Base-by-base conservation (phyloP, 106 monocot species). In the Agapanthus africanus region DNA sequence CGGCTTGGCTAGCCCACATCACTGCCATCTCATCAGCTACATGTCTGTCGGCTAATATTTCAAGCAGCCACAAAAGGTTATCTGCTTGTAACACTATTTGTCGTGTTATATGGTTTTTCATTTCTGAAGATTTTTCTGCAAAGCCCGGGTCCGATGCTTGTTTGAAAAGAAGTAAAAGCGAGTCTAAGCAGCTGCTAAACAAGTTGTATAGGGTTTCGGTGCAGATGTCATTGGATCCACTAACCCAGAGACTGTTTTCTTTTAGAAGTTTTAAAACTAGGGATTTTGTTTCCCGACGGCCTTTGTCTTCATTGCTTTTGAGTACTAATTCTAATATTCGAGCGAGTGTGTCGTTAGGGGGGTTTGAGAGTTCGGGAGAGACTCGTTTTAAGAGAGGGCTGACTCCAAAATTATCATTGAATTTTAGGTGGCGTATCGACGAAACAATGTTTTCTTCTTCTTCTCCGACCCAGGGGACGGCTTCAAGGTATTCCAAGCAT, bases 401-500 rank as follows among this genome's bases (percentile, higher is more conserved):
- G 4, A 83, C 73, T 42, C 81, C 85, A 54, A 76, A 85, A 54
- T 78, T 78, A n/a, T n/a, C n/a, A 64, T 82, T 64, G 52, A 65
- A 66, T 33, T 72, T 79, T 19, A 97, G 88, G 74, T 78, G 76
- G 18, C 70, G 80, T 56, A 99, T 63, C 13, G 79, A 93, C 31
- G 84, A 78, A 4, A 99, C 81, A 26, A 99, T 87, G 50, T 73
- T 85, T 69, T 93, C 90, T 77, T 99, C 99, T 78, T 99, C 93
- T 23, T 99, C 99, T 57, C 87, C 93, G 25, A 78, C 85, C 99
- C 99, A 99, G 37, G 99, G 99, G 27, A 83, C 93, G 54, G 93
- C 87, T 81, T 99, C 99, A 63, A 99, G 68, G 74, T 90, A 99
- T 49, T 93, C 99, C 65, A 99, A 81, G 81, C 99, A 99, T 8